Evolutionary conservation across 2,329 filamentous ascomycete genomes (phyloP).

Genomic region (Lasiodiplodia gonubiensis): DNA sequence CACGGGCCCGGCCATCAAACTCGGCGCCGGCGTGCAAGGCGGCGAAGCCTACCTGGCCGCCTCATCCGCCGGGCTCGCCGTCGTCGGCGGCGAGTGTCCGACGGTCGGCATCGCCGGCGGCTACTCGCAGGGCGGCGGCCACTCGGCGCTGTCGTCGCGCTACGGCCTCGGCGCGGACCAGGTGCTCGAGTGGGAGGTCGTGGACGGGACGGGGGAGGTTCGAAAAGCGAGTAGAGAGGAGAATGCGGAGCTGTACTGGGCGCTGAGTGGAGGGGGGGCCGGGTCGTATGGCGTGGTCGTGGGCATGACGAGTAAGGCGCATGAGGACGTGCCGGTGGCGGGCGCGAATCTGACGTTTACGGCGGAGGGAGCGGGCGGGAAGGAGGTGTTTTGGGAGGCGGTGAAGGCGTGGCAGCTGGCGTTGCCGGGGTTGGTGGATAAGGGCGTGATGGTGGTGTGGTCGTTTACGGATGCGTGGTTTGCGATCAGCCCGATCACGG

Average conservation of each 20-base stretch:
- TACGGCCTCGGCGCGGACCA: constrained; percentile 42
- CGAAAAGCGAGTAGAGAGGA: constrained; percentile 35
- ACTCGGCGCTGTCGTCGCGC: constrained; percentile 29
- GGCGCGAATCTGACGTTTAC: constrained; percentile 36
- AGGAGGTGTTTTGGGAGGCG: background rate
- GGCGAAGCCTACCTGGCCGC: constrained; percentile 39
- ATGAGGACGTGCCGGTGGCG: constrained; percentile 34
- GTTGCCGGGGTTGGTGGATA: background rate
- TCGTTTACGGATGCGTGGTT: constrained; percentile 34
- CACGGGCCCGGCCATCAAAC: constrained; percentile 37
- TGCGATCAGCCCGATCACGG: constrained; percentile 20
- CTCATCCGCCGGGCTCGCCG: constrained; percentile 32
- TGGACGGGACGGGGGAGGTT: constrained; percentile 40
- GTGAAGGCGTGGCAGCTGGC: background rate
- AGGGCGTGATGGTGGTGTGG: constrained; percentile 33
- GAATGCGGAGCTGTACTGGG: constrained; percentile 46
- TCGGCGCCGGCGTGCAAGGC: constrained; percentile 43
- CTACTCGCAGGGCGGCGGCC: constrained; percentile 41
- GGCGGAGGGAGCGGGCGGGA: background rate
- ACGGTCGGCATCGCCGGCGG: constrained; percentile 44
- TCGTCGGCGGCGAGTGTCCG: constrained; percentile 41
- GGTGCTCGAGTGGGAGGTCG: constrained; percentile 40
- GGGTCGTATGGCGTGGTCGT: constrained; percentile 42
- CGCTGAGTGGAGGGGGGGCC: constrained; percentile 41
- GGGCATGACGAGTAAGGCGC: constrained; percentile 39